phyloP scores from a whole-genome alignment of 345 rosid species.

The Citrus mangshanensis region DNA sequence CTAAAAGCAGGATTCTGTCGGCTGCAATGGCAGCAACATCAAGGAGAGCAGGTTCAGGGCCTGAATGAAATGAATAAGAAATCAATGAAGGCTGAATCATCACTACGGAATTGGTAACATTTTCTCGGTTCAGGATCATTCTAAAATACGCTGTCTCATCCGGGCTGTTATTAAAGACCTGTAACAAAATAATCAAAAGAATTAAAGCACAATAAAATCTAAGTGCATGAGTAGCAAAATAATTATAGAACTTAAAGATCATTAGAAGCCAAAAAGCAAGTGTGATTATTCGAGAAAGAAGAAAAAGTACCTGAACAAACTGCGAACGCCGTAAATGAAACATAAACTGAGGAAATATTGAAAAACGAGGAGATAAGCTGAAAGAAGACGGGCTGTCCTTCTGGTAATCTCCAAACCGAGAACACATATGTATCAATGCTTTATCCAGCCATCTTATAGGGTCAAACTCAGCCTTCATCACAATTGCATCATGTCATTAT shows the following conservation, averaged over 20 bases:
- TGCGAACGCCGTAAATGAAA: conserved; percentile 95
- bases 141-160: conserved; percentile 97
- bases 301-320: conserved; percentile 75
- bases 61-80: conserved; percentile 87
- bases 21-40: conserved; percentile 91
- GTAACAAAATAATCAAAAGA: conserved; percentile 21
- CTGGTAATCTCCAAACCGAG: conserved; percentile 84
- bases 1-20: conserved; percentile 81
- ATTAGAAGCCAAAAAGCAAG: background rate
- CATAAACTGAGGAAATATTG: conserved; percentile 84
- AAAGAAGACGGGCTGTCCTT: conserved; percentile 81
- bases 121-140: conserved; percentile 84
- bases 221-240: background rate
- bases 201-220: conserved; percentile 15
- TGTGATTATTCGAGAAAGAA: background rate
- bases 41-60: conserved; percentile 79
- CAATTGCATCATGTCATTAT: conserved; percentile 18
- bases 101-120: conserved; percentile 80
- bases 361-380: conserved; percentile 73
- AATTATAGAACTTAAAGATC: background rate
- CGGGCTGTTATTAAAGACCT: conserved; percentile 98
- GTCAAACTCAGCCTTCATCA: conserved; percentile 73
- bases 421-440: conserved; percentile 77
- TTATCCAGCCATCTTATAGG: conserved; percentile 96
- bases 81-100: conserved; percentile 97